Base-by-base conservation (phyloP, 2,329 filamentous ascomycete genomes). In the Lasiodiplodia citricola region DNA sequence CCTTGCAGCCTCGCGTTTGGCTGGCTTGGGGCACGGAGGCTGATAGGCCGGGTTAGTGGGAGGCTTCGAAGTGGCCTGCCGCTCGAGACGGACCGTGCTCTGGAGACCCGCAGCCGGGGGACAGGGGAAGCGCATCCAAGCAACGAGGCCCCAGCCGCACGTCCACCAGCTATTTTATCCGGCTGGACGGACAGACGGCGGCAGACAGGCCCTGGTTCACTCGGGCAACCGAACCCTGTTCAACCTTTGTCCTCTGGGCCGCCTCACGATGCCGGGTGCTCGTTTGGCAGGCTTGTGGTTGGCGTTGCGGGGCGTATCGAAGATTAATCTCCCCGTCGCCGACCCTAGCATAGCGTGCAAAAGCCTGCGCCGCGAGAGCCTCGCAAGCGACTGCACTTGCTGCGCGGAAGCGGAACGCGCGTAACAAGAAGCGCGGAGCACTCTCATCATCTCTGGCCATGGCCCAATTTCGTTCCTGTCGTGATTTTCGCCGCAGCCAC, bases 31-130 rank as follows among this genome's bases (percentile, higher is more conserved):
- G 28, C 44, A 37, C n/a, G 60, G 28, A 64, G 47, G 28, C 1
- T 64, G 47, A 52, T 64, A 64, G 60, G 44, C 60, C 47, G 60
- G 60, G 47, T 38, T 51, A 51, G 60, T 38, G 21, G 47, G 35
- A 52, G 60, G 60, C 60, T 64, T 64, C 28, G 60, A 64, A 44
- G 47, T 64, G 60, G 47, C 60, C 60, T 64, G 60, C 60, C 60
- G 60, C 60, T 37, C 31, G 47, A 64, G 60, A 52, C 47, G 25
- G 60, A 38, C 60, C 60, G 60, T 64, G 60, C 60, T 47, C 37
- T 31, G 21, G 60, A 52, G 60, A 41, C 60, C 60, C 60, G 60
- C 60, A 64, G 60, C 60, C 21, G 16, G 44, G 25, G 44, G 58
- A 52, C 44, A 52, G 47, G 60, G 60, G 60, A 52, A 64, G 21